These are phyloP conservation scores for Phytophthora colocasiae DNA, from an alignment of 352 stramenopile genomes.

Conservation along the genomic window DNA sequence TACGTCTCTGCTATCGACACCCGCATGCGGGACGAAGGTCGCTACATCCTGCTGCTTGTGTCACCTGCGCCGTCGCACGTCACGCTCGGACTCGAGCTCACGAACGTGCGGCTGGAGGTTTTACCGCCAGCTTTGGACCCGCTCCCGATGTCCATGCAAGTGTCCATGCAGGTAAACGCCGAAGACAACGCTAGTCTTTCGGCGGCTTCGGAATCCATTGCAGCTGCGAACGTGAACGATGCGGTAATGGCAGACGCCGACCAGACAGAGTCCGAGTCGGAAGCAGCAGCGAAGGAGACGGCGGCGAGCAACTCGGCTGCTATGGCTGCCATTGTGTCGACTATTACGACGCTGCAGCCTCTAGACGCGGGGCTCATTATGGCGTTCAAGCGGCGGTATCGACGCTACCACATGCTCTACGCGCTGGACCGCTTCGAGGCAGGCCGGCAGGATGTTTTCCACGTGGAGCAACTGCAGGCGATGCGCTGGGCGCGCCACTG, in stretches of 20 bases:
- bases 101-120: conserved; percentile 62
- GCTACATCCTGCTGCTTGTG: conserved; percentile 52
- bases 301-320: conserved; percentile 13
- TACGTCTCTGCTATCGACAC: conserved; percentile 59
- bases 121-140: conserved; percentile 51
- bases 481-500: conserved; percentile 63
- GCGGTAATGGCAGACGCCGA: conserved; percentile 17
- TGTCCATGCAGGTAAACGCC: conserved; percentile 54
- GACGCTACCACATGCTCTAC: conserved; percentile 61
- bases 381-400: conserved; percentile 63
- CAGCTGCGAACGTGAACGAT: conserved; percentile 20
- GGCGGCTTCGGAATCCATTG: conserved; percentile 38
- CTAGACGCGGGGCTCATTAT: conserved; percentile 52
- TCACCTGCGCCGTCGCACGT: conserved; percentile 56
- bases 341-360: conserved; percentile 38
- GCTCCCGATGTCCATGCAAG: conserved; percentile 44
- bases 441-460: conserved; percentile 53
- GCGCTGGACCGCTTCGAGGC: conserved; percentile 60
- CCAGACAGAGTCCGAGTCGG: conserved; percentile 16
- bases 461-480: conserved; percentile 54
- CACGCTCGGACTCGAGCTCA: conserved; percentile 55
- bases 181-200: conserved; percentile 35
- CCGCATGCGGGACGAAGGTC: conserved; percentile 51
- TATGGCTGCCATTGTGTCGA: conserved; percentile 21
- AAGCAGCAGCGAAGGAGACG: conserved; percentile 17